phyloP scores from a whole-genome alignment of 768 basidiomycete species.

The Termitomyces sp. region DNA sequence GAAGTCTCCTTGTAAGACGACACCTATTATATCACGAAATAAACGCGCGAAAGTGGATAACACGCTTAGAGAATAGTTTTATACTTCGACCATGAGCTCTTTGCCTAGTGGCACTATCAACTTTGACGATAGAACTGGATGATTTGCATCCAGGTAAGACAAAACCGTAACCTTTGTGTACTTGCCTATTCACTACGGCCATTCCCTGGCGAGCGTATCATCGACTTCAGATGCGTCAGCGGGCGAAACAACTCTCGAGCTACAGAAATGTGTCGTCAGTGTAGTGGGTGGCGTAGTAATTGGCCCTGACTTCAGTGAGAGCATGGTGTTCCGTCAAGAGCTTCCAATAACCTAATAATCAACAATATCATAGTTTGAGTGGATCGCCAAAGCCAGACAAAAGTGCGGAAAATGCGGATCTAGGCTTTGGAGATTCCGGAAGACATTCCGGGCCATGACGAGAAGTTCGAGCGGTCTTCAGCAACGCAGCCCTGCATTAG shows the following conservation, averaged over 20 bases:
- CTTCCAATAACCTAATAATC: too few species aligned
- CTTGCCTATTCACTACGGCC: slow-evolving; percentile 40
- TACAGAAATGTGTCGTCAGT: slow-evolving; percentile 46
- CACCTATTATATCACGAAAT: background rate
- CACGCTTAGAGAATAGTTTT: background rate
- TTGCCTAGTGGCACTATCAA: background rate
- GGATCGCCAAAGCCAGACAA: slow-evolving; percentile 49
- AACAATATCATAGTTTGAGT: background rate
- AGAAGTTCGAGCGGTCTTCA: slow-evolving; percentile 73
- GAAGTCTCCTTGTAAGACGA: too few species aligned
- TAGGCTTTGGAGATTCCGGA: slow-evolving; percentile 37
- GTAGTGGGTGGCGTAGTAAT: slow-evolving; percentile 42
- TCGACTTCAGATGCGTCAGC: slow-evolving; percentile 81
- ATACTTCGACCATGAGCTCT: background rate
- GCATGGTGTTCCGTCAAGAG: slow-evolving; percentile 51
- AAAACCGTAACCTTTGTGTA: slow-evolving; percentile 69
- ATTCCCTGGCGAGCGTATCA: slow-evolving; percentile 65
- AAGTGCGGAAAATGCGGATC: slow-evolving; percentile 42
- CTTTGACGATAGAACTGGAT: slow-evolving; percentile 29
- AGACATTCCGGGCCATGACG: too few species aligned
- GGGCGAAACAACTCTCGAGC: slow-evolving; percentile 68
- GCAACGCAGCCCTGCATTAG: slow-evolving; percentile 83
- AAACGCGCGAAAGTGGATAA: background rate
- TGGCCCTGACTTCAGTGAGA: slow-evolving; percentile 64
- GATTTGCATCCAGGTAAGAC: slow-evolving; percentile 59